Evolutionary conservation across 2,329 filamentous ascomycete genomes (phyloP).

Genomic region (Graphilbum ipis-grandicollis): DNA sequence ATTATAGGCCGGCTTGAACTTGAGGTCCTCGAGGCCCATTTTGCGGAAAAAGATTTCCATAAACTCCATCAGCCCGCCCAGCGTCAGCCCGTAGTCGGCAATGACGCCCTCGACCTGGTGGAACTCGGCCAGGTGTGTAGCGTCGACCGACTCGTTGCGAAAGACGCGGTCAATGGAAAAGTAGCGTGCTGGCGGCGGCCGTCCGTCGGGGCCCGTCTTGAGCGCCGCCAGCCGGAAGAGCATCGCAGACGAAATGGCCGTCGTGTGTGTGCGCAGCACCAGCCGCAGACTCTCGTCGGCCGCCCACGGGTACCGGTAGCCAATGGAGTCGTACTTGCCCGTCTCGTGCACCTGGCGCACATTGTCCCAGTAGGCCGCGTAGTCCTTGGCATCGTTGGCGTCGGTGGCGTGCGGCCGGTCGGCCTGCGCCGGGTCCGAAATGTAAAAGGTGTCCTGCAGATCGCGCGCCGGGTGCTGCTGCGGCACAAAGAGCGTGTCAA

Average conservation of each 20-base stretch:
- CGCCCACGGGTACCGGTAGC: constrained; percentile 90
- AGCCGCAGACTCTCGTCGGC: constrained; percentile 72
- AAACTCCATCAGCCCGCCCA: constrained; percentile 73
- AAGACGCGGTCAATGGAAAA: constrained; percentile 98
- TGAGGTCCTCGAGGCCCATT: constrained; percentile 73
- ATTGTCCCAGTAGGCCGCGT: constrained; percentile 76
- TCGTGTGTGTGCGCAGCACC: constrained; percentile 92
- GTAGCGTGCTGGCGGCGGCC: constrained; percentile 60
- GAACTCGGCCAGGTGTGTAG: constrained; percentile 93
- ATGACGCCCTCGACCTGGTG: constrained; percentile 98
- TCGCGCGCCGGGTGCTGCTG: constrained; percentile 97
- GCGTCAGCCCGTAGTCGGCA: constrained; percentile 82
- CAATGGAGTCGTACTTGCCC: constrained; percentile 86
- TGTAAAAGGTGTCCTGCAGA: constrained; percentile 92
- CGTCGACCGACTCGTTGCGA: constrained; percentile 93
- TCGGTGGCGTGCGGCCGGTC: constrained; percentile 46
- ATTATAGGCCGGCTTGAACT: constrained; percentile 93
- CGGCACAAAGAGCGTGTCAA: constrained; percentile 89
- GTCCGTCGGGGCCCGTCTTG: constrained; percentile 55
- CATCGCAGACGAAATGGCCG: constrained; percentile 77
- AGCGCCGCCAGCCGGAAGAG: constrained; percentile 68
- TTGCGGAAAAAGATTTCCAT: constrained; percentile 55
- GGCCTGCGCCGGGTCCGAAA: constrained; percentile 68
- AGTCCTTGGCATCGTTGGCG: constrained; percentile 42
- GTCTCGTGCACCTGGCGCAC: constrained; percentile 74